These are phyloP conservation scores for Haplographium delicatum DNA, from an alignment of 495 filamentous ascomycete species.

Conservation along the genomic window DNA sequence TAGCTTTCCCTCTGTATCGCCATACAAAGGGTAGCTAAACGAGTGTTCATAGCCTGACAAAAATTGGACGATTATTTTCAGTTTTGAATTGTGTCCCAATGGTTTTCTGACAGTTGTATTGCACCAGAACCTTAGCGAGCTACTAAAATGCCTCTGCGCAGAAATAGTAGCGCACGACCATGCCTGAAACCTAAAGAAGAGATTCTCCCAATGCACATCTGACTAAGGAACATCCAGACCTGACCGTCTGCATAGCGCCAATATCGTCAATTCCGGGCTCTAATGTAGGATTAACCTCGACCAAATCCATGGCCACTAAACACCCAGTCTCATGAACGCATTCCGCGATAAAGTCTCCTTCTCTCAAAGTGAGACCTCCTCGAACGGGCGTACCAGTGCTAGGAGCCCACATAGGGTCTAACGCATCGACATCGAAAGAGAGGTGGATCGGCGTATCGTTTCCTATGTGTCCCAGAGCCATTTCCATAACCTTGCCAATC, in stretches of 20 bases:
- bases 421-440: slow-evolving; percentile 93
- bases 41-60: no score
- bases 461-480: slow-evolving; percentile 92
- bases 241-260: slow-evolving; percentile 81
- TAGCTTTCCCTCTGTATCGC: no score
- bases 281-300: slow-evolving; percentile 90
- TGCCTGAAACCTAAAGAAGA: slow-evolving; percentile 52
- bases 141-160: no score
- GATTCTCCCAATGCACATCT: slow-evolving; percentile 90
- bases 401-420: slow-evolving; percentile 94
- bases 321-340: slow-evolving; percentile 90
- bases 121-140: no score
- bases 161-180: neutral
- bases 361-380: slow-evolving; percentile 89
- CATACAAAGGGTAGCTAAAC: no score
- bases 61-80: no score
- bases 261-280: slow-evolving; percentile 50
- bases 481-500: slow-evolving; percentile 94
- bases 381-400: slow-evolving; percentile 94
- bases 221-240: slow-evolving; percentile 85
- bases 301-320: slow-evolving; percentile 87
- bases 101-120: no score
- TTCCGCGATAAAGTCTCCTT: slow-evolving; percentile 98
- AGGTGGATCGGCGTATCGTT: slow-evolving; percentile 93
- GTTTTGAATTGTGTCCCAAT: no score